phyloP scores from a whole-genome alignment of 768 basidiomycete genomes.

The Russula sp. region DNA sequence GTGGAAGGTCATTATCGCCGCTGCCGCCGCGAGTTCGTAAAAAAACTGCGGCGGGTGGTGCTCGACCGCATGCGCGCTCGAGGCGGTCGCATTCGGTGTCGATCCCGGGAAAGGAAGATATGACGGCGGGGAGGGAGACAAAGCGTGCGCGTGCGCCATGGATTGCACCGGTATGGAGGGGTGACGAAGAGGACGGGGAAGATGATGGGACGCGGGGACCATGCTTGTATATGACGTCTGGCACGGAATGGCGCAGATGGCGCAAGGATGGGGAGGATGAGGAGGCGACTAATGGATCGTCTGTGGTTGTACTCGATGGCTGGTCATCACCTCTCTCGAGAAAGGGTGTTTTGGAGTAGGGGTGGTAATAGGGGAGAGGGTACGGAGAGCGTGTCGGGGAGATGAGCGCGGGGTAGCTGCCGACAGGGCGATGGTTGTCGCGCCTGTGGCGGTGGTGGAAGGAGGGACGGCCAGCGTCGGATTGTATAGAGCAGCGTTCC shows the following conservation, averaged over 20 bases:
- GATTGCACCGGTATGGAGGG: background rate
- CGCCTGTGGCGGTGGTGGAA: slow-evolving; percentile 15
- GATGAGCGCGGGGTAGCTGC: background rate
- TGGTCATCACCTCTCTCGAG: background rate
- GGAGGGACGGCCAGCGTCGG: slow-evolving; percentile 20
- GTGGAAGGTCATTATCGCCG: slow-evolving; percentile 11
- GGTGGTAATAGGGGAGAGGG: slow-evolving; percentile 23
- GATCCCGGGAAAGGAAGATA: slow-evolving; percentile 5
- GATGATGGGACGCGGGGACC: slow-evolving; percentile 21
- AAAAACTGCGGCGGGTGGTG: background rate
- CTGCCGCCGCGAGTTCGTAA: slow-evolving; percentile 9
- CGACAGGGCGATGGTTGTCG: background rate
- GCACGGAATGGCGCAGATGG: slow-evolving; percentile 16
- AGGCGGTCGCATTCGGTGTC: slow-evolving; percentile 25
- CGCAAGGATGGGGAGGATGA: background rate
- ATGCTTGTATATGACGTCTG: slow-evolving; percentile 13
- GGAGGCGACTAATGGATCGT: background rate
- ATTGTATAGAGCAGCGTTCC: background rate
- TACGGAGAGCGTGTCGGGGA: slow-evolving; percentile 15
- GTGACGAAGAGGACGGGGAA: background rate
- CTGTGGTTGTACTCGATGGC: background rate
- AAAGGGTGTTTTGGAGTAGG: background rate
- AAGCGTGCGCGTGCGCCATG: slow-evolving; percentile 22
- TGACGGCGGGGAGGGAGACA: slow-evolving; percentile 15
- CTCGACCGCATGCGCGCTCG: slow-evolving; percentile 25